A percentile compares a stretch with the other conserved stretches of the same genome.
Evolutionary conservation across 768 basidiomycete genomes (phyloP).

Genomic region (Macrolepiota fuliginosa): DNA sequence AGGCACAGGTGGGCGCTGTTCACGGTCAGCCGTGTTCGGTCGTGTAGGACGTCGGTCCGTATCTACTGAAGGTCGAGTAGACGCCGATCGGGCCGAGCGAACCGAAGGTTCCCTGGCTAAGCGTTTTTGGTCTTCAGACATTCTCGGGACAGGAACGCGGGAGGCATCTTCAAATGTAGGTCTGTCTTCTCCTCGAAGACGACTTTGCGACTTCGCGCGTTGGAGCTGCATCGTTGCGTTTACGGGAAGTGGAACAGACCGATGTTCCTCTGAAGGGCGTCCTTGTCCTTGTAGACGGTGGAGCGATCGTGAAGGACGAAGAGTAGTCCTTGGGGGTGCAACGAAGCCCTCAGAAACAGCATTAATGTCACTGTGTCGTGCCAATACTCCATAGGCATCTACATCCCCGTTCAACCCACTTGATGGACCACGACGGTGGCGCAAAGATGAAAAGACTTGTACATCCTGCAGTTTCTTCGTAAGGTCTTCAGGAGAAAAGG

Average conservation of each 20-base stretch:
- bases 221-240: conserved; percentile 17
- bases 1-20: conserved; percentile 2
- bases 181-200: conserved; percentile 9
- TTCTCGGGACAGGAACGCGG: conserved; percentile 6
- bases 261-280: conserved; percentile 26
- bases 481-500: conserved; percentile 58
- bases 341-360: neutral
- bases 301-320: conserved; percentile 62
- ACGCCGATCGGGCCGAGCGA: conserved; percentile 4
- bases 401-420: neutral
- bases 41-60: conserved; percentile 25
- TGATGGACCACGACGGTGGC: conserved; percentile 13
- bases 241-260: conserved; percentile 27
- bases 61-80: conserved; percentile 28
- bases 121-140: conserved; percentile 6
- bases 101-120: neutral
- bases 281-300: conserved; percentile 41
- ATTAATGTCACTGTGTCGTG: neutral
- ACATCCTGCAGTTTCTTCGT: conserved; percentile 54
- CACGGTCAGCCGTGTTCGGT: conserved; percentile 17
- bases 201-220: conserved; percentile 13
- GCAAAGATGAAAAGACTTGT: conserved; percentile 29
- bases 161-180: conserved; percentile 10
- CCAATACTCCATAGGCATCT: neutral
- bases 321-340: conserved; percentile 18